Percentiles rank a stretch among this genome's conserved stretches.
phyloP scores from a whole-genome alignment of 1,139 yeast genomes.

The Protomyces macrosporus region DNA sequence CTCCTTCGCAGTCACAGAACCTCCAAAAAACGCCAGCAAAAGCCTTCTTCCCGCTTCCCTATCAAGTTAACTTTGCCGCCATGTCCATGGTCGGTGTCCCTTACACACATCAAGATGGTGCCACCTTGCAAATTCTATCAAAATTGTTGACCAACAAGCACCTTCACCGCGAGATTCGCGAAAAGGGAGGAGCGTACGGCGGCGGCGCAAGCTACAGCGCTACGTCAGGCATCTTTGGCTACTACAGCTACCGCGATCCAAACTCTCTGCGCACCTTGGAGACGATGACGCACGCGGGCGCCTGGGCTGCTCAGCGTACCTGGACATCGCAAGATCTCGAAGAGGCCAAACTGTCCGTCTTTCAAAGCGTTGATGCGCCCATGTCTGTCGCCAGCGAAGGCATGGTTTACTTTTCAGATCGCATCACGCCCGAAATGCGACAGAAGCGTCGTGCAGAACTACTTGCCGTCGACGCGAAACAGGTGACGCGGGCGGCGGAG shows the following conservation, averaged over 20 bases:
- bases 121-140: slow-evolving; percentile 74
- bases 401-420: slow-evolving; percentile 56
- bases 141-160: slow-evolving; percentile 76
- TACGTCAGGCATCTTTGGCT: slow-evolving; percentile 70
- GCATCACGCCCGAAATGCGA: slow-evolving; percentile 71
- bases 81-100: slow-evolving; percentile 62
- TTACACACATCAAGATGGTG: slow-evolving; percentile 69
- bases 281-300: slow-evolving; percentile 56
- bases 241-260: slow-evolving; percentile 91
- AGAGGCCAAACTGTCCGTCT: slow-evolving; percentile 83
- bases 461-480: slow-evolving; percentile 58
- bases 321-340: slow-evolving; percentile 62
- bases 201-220: slow-evolving; percentile 88
- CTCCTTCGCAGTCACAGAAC: background rate
- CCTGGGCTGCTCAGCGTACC: slow-evolving; percentile 50
- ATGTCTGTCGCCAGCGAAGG: slow-evolving; percentile 77
- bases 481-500: slow-evolving; percentile 58
- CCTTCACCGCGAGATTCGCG: slow-evolving; percentile 84
- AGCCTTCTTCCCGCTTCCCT: slow-evolving; percentile 67
- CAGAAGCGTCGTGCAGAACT: slow-evolving; percentile 67
- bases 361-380: slow-evolving; percentile 91
- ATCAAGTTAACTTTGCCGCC: slow-evolving; percentile 83
- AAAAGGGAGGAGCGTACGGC: slow-evolving; percentile 96
- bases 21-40: slow-evolving; percentile 30
- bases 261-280: slow-evolving; percentile 65